Conservation (phyloP, 352 stramenopile species). For the Phytophthora cajani region DNA sequence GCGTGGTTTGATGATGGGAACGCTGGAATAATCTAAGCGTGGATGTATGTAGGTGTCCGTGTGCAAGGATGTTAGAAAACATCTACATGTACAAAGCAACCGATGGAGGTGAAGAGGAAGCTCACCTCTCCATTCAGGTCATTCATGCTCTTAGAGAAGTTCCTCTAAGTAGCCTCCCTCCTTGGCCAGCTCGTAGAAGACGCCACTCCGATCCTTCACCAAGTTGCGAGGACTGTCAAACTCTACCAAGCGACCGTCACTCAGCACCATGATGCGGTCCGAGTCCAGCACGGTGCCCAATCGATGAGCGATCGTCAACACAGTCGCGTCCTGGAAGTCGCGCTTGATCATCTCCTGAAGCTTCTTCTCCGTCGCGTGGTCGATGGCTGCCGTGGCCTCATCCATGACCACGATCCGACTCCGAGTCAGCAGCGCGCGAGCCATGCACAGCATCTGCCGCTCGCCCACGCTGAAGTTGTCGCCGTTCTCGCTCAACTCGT, state of each 20-base stretch:
- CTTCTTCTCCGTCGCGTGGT: slow-evolving; percentile 47
- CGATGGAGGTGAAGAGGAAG: too few species aligned
- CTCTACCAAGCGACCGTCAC: slow-evolving; percentile 70
- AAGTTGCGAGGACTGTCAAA: slow-evolving; percentile 72
- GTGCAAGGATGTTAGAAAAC: too few species aligned
- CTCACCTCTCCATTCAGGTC: too few species aligned
- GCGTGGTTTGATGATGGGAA: too few species aligned
- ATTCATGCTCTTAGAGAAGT: not conserved
- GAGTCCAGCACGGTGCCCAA: slow-evolving; percentile 49
- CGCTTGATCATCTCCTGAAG: slow-evolving; percentile 37
- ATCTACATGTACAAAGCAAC: too few species aligned
- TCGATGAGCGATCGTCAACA: slow-evolving; percentile 94
- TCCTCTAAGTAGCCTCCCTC: slow-evolving; percentile 10
- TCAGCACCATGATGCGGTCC: slow-evolving; percentile 87
- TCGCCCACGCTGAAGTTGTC: too few species aligned
- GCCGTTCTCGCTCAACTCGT: too few species aligned
- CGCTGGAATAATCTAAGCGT: too few species aligned
- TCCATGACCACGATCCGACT: slow-evolving; percentile 93
- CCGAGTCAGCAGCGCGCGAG: slow-evolving; percentile 85
- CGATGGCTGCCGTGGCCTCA: slow-evolving; percentile 63
- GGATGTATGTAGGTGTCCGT: too few species aligned
- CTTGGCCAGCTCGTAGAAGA: slow-evolving; percentile 31
- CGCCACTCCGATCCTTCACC: slow-evolving; percentile 8
- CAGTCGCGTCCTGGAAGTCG: slow-evolving; percentile 88
- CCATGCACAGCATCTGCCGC: slow-evolving; percentile 75